Evolutionary conservation across 108 stramenopile species (phyloP).

Genomic region (Cyclostephanos tholiformis): DNA sequence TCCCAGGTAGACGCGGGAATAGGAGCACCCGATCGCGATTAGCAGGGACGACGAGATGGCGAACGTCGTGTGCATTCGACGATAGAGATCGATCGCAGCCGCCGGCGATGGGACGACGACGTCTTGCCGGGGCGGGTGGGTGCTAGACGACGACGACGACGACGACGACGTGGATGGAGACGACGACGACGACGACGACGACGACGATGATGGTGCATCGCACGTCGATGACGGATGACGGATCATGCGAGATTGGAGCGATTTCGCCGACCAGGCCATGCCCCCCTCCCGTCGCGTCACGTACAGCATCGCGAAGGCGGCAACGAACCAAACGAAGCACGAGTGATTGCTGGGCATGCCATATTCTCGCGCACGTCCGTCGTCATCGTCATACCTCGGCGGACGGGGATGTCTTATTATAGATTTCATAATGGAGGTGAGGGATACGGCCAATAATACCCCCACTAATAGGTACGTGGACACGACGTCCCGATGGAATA

Average conservation of each 20-base stretch:
- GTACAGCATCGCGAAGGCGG: constrained; percentile 38
- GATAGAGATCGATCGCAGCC: not conserved
- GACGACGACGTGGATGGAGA: not conserved
- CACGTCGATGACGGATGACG: too few relatives aligned
- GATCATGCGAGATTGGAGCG: not conserved
- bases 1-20: constrained; percentile 45
- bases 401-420: constrained; percentile 31
- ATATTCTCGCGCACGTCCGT: constrained; percentile 15
- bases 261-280: not conserved
- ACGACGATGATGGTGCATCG: not conserved
- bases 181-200: not conserved
- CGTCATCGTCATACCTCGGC: constrained; percentile 18
- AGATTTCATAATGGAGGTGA: constrained; percentile 18
- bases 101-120: too few relatives aligned
- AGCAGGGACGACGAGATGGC: constrained; percentile 8
- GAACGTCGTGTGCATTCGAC: constrained; percentile 17
- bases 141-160: not conserved
- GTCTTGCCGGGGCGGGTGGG: too few relatives aligned
- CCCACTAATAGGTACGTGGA: constrained; percentile 36
- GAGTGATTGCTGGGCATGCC: constrained; percentile 65
- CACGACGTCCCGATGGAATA: constrained; percentile 40
- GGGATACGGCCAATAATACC: not conserved
- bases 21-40: constrained; percentile 40
- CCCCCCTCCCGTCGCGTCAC: constrained; percentile 16
- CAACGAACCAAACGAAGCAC: constrained; percentile 45